Evolutionary conservation across 2,329 filamentous ascomycete genomes (phyloP), one percentile per base, ranked within the genome.

Genomic region (Ophiostoma himal-ulmi): DNA sequence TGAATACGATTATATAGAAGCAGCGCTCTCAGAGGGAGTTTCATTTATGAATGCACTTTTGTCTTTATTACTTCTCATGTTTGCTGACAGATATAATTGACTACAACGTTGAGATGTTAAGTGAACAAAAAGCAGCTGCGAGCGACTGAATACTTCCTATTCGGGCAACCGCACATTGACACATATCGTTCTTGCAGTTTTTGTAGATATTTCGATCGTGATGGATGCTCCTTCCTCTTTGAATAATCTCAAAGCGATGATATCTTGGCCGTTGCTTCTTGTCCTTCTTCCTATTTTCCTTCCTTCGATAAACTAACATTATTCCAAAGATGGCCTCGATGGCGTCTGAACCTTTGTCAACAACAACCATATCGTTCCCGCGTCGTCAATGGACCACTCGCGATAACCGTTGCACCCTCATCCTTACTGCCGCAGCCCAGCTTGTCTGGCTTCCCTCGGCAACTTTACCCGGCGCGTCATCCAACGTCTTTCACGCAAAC

Each of bases 391-490:
- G 69, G 69, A 20, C 48, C 30, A 71, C 65, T 5, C 66, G 67
- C 14, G 69, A 72, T 44, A 13, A 37, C n/a, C 64, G 48, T 44
- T 57, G 72, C 44, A 57, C 66, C 5, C 26, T 73, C 13, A 54
- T 72, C 1, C 7, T 73, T 11, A 69, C 71, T 1, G 69, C 68
- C 10, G 68, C 68, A 0, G 73, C 73, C 22, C 72, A 72, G 52
- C 72, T 74, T n/a, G 62, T 37, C n/a, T 74, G 73, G 73, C 36
- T 17, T 10, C 14, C 60, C 6, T 37, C 57, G 30, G 14, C 30
- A 34, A 30, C 30, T 3, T 30, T 11, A 1, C 7, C 41, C 13
- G 14, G 20, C 7, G 5, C 26, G 62, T 73, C 26, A 34, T 70
- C 22, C 10, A 71, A 60, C 10, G 20, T 48, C 3, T 26, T 67